Evolutionary conservation across 176 grass and related monocot species (phyloP).

Genomic region (Bolboschoenus planiculmis): DNA sequence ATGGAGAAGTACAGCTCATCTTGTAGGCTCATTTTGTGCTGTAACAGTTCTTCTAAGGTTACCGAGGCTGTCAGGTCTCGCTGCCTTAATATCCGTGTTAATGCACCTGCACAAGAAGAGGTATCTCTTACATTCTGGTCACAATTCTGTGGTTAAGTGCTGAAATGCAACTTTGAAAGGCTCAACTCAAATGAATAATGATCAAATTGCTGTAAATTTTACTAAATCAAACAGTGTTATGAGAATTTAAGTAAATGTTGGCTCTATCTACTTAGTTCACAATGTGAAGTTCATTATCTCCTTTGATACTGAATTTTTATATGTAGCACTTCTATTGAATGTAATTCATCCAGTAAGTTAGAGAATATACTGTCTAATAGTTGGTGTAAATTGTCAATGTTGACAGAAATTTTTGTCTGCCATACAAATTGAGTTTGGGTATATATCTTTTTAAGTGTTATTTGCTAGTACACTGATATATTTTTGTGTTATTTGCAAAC

Average conservation of each 20-base stretch:
- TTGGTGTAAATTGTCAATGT: not conserved
- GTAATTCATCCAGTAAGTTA: not conserved
- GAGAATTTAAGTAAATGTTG: too few relatives aligned
- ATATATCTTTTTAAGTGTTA: not conserved
- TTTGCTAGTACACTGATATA: not conserved
- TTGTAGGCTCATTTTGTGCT: slow-evolving; percentile 85
- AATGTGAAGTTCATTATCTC: too few relatives aligned
- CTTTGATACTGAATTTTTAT: not conserved
- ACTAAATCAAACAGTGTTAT: not conserved
- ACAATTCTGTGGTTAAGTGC: not conserved
- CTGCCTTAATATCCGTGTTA: slow-evolving; percentile 81
- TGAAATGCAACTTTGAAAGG: not conserved
- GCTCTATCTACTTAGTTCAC: too few relatives aligned
- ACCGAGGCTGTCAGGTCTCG: slow-evolving; percentile 90
- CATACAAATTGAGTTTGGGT: not conserved
- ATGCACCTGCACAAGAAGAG: slow-evolving; percentile 81
- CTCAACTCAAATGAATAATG: not conserved
- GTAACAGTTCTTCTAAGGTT: slow-evolving; percentile 98
- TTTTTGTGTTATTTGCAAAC: not conserved
- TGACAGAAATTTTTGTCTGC: not conserved
- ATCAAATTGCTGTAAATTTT: not conserved
- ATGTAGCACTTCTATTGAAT: not conserved
- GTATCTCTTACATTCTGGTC: slow-evolving; percentile 22
- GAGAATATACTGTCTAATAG: not conserved
- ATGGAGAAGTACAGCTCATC: slow-evolving; percentile 98